A percentile compares a stretch with the other conserved stretches of the same genome.
These are phyloP conservation scores for Fusarium aywerte DNA, from an alignment of 2,329 filamentous ascomycete species.

Conservation along the genomic window DNA sequence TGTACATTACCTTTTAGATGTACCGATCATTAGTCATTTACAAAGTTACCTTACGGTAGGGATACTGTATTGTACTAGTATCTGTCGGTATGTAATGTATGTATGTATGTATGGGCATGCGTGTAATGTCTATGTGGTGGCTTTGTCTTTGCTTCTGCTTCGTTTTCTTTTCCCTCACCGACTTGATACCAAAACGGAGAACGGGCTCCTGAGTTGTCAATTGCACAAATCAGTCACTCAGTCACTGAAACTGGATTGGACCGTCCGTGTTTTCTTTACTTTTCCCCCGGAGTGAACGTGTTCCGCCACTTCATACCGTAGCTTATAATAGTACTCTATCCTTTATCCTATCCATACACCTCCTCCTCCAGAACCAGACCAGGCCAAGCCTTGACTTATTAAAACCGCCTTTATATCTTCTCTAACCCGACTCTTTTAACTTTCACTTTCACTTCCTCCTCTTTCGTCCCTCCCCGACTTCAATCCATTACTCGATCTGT, in stretches of 20 bases:
- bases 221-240: constrained; percentile 32
- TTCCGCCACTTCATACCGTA: constrained; percentile 31
- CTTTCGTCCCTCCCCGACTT: background rate
- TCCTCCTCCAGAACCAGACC: constrained; percentile 16
- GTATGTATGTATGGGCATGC: background rate
- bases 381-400: constrained; percentile 16
- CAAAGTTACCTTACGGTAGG: too few species aligned
- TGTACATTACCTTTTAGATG: background rate
- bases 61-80: background rate
- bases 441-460: constrained; percentile 1
- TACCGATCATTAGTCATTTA: too few species aligned
- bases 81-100: background rate
- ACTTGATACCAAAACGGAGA: constrained; percentile 49
- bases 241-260: constrained; percentile 7
- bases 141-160: constrained; percentile 35
- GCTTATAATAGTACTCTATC: constrained; percentile 1
- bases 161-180: constrained; percentile 42
- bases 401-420: constrained; percentile 23
- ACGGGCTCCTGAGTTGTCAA: constrained; percentile 34
- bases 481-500: background rate
- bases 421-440: constrained; percentile 18
- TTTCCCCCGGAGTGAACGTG: constrained; percentile 6
- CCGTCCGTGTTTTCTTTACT: background rate
- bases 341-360: background rate
- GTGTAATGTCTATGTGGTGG: constrained; percentile 14